Base-by-base conservation (phyloP, 177 flowering plant genomes). In the Vitis hybrid region DNA sequence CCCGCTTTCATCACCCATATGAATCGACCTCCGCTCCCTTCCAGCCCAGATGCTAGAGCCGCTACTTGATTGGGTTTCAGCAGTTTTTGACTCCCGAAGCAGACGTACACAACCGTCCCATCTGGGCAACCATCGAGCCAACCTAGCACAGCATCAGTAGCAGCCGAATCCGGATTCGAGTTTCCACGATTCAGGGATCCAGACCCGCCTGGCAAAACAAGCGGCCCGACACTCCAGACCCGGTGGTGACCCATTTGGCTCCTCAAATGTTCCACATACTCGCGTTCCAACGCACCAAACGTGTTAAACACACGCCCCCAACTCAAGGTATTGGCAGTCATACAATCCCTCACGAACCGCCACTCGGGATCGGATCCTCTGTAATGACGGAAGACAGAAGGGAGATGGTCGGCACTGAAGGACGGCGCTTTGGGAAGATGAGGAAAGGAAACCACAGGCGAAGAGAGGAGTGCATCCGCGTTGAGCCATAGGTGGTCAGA, bases 61-160 rank as follows among this genome's bases (percentile, higher is more conserved):
- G 80, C 78, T 71, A 72, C 67, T 60, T 80, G 88, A 14, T 67
- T 75, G 30, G 14, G 70, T 11, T 48, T 78, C 64, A 84, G 51
- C 52, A 65, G 14, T 61, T 77, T 79, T 57, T 82, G 86, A 50
- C 89, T 86, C 62, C 89, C 89, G 64, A 84, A 84, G 56, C 86
- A 84, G 27, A 83, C 87, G 60, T 81, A 85, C 32, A 85, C 18
- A 11, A 84, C 87, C 0, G 84, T 81, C 15, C 72, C 85, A 21
- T 83, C 86, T 1, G 78, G 78, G 52, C 83, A 82, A 27, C 64
- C 70, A 63, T 86, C 88, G 2, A 88, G 84, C 89, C 88, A 87
- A 0, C 51, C 24, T 5, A 78, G 7, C 8, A 82, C 78, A 8
- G 52, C 59, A 9, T 32, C 6, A 3, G 6, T 3, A 32, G 35